Evolutionary conservation across 169 alveolate species (phyloP), one percentile per base, ranked within the genome.

Genomic region (Haemoproteus tartakovskyi): DNA sequence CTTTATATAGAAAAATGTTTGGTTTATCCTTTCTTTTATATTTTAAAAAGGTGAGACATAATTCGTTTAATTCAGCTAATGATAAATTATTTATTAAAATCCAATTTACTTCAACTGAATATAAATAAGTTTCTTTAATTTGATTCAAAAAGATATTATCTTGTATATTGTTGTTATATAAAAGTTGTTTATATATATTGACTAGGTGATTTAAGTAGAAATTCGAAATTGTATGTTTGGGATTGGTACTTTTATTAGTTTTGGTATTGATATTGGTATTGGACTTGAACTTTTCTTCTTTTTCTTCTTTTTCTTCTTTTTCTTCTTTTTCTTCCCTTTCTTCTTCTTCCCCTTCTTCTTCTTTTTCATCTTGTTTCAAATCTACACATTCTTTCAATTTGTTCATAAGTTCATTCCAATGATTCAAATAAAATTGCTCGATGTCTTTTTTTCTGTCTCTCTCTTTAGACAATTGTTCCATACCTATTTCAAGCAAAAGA

Each of bases 21-120:
- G 59, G 30, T 5, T 21, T 38, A n/a, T 33, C 14, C 5, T 9
- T 33, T 5, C 5, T 33, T n/a, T 74, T 74, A 27, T 74, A 56
- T 74, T 57, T 74, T 45, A 74, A 26, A 60, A 74, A 29, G 14
- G 14, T 45, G 43, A 74, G 21, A 26, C 84, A 74, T 43, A 74
- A 30, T n/a, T 45, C 38, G 36, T 74, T 74, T 57, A 74, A 48
- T 16, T 74, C 78, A n/a, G 43, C 16, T 47, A 74, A 43, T n/a
- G 78, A 46, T 8, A 50, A 54, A 50, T 30, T 74, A 8, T 50
- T 33, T 38, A 74, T 9, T n/a, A 74, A 16, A 26, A 29, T 41
- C 16, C 9, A 38, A 29, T 56, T 74, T 11, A 56, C 57, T 33
- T 74, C 78, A 14, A 27, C n/a, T 8, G 84, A 37, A 6, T 56